Conservation (phyloP, 306 rosid genomes). For the Styphnolobium japonicum region DNA sequence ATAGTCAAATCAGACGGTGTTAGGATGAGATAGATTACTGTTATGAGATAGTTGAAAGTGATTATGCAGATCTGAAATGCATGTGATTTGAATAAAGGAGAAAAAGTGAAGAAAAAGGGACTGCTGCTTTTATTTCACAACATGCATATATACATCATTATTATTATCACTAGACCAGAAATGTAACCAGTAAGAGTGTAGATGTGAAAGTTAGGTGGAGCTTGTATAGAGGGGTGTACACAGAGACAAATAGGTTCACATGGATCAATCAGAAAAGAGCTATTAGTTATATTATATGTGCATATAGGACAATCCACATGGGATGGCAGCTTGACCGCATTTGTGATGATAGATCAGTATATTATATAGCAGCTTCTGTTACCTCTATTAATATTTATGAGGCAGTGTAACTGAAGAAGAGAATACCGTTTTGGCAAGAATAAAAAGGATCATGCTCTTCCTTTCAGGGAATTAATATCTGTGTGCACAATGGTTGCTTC, state of each 20-base stretch:
- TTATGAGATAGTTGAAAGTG: not conserved
- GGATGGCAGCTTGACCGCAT: conserved; percentile 48
- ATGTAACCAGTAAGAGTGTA: conserved; percentile 28
- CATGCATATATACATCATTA: not conserved
- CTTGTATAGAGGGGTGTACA: conserved; percentile 6
- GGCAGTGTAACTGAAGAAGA: not conserved
- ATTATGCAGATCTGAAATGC: conserved; percentile 43
- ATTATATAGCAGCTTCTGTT: not conserved
- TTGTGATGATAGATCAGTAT: not conserved
- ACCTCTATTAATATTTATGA: conserved; percentile 18
- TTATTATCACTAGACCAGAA: not conserved
- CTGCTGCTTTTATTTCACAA: conserved; percentile 14
- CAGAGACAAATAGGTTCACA: conserved; percentile 32
- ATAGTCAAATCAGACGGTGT: not conserved
- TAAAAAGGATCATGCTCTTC: conserved; percentile 1
- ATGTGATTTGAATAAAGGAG: conserved; percentile 35
- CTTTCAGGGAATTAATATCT: conserved; percentile 1
- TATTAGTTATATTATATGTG: conserved; percentile 14
- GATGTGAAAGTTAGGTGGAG: conserved; percentile 20
- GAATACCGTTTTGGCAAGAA: not conserved
- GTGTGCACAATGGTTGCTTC: not conserved
- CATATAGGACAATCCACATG: conserved; percentile 50
- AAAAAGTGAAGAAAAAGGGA: not conserved
- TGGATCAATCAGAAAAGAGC: conserved; percentile 44
- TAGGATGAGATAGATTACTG: conserved; percentile 13